A percentile compares a stretch with the other conserved stretches of the same genome.
Conservation (phyloP, 2,329 filamentous ascomycete species). For the Cadophora luteo-olivacea region DNA sequence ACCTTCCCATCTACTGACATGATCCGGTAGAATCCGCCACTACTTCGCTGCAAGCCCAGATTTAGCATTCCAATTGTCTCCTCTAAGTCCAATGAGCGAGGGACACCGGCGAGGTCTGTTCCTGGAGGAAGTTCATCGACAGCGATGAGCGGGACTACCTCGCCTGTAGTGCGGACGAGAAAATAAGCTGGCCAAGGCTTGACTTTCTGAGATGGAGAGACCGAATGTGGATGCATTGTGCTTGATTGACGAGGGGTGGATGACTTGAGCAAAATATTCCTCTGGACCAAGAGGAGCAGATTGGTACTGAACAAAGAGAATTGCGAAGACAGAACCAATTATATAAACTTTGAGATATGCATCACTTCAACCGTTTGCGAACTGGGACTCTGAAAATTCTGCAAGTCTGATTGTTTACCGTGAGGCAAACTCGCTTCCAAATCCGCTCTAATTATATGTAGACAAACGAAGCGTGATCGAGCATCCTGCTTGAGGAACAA, state of each 20-base stretch:
- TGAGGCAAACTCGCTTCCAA: slow-evolving; percentile 12
- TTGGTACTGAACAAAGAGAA: background rate
- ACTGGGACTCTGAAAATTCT: background rate
- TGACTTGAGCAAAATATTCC: background rate
- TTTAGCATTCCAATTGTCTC: slow-evolving; percentile 42
- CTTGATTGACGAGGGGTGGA: background rate
- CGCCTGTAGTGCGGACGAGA: slow-evolving; percentile 50
- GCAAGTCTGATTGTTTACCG: background rate
- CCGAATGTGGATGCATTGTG: slow-evolving; percentile 1
- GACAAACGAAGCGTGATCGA: slow-evolving; percentile 9
- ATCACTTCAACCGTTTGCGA: slow-evolving; percentile 6
- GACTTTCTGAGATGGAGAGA: slow-evolving; percentile 8
- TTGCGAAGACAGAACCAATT: background rate
- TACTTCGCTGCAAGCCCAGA: slow-evolving; percentile 35
- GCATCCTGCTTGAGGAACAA: background rate
- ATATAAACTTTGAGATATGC: slow-evolving; percentile 2
- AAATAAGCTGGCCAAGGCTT: slow-evolving; percentile 48
- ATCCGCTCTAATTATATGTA: background rate
- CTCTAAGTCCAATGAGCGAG: slow-evolving; percentile 43
- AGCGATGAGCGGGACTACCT: slow-evolving; percentile 61
- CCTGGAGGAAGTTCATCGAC: slow-evolving; percentile 57
- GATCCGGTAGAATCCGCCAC: slow-evolving; percentile 33
- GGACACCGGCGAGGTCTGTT: slow-evolving; percentile 46
- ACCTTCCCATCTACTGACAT: slow-evolving; percentile 5
- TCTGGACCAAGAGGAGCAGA: background rate